Percentiles rank a stretch among this genome's conserved stretches.
Conservation (phyloP, 1,139 yeast genomes). For the Pichia sp. region DNA sequence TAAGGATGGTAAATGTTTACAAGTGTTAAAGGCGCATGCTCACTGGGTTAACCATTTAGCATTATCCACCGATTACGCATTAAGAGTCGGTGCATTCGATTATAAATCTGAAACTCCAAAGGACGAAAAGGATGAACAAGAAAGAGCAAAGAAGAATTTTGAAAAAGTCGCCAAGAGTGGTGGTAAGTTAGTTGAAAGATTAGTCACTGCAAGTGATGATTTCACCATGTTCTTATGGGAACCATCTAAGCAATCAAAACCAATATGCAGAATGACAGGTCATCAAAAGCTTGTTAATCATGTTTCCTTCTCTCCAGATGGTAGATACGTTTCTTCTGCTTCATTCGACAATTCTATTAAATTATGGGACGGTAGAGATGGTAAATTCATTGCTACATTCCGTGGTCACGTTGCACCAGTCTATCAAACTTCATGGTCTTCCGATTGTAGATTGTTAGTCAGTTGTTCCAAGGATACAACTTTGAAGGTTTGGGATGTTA, state of each 20-base stretch:
- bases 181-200: constrained; percentile 70
- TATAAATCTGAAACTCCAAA: constrained; percentile 53
- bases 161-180: constrained; percentile 75
- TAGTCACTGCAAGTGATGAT: constrained; percentile 96
- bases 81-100: constrained; percentile 81
- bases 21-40: constrained; percentile 83
- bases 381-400: constrained; percentile 84
- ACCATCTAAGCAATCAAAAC: constrained; percentile 76
- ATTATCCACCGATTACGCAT: constrained; percentile 83
- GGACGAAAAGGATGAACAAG: constrained; percentile 54
- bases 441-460: constrained; percentile 87
- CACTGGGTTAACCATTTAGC: constrained; percentile 98
- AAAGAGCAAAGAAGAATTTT: constrained; percentile 62
- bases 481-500: constrained; percentile 93
- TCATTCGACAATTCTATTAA: constrained; percentile 95
- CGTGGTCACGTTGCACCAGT: constrained; percentile 99
- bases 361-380: constrained; percentile 94
- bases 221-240: constrained; percentile 99
- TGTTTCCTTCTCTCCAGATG: constrained; percentile 96
- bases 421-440: constrained; percentile 98
- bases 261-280: constrained; percentile 92
- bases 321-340: constrained; percentile 85
- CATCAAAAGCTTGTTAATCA: constrained; percentile 97
- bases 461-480: constrained; percentile 97
- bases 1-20: constrained; percentile 74